Evolutionary conservation across 2,329 filamentous ascomycete genomes (phyloP).

Genomic region (Didymosphaeria variabile): DNA sequence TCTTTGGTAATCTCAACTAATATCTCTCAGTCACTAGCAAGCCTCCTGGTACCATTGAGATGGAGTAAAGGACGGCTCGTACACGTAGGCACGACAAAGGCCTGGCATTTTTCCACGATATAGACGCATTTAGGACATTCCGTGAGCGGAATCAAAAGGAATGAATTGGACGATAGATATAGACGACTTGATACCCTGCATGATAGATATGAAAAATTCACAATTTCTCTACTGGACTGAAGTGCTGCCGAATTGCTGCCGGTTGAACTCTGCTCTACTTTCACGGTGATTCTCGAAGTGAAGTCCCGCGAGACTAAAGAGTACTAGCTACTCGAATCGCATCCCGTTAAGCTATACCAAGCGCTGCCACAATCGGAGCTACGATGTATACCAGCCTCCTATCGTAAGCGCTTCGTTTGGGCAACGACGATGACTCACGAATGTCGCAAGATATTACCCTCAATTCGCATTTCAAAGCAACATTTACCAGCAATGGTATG

Average conservation of each 20-base stretch:
- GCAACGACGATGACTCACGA: neutral
- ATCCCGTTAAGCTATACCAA: neutral
- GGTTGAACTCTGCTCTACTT: neutral
- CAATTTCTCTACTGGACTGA: slow-evolving; percentile 15
- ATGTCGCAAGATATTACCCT: neutral
- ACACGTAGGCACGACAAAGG: neutral
- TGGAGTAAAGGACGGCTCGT: slow-evolving; percentile 63
- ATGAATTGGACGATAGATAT: slow-evolving; percentile 26
- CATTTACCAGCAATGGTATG: neutral
- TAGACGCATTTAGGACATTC: slow-evolving; percentile 12
- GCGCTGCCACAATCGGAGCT: too few species aligned
- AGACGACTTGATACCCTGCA: slow-evolving; percentile 30
- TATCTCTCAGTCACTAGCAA: slow-evolving; percentile 65
- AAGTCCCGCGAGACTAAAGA: too few species aligned
- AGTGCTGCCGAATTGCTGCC: slow-evolving; percentile 20
- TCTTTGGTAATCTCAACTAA: slow-evolving; percentile 27
- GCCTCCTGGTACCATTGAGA: slow-evolving; percentile 77
- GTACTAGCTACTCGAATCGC: neutral
- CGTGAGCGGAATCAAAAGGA: slow-evolving; percentile 7
- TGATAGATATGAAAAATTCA: slow-evolving; percentile 22
- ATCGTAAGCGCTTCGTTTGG: too few species aligned
- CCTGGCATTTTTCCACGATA: neutral
- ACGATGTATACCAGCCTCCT: too few species aligned
- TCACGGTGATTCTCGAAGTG: neutral
- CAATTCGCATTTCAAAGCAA: slow-evolving; percentile 1